Base-by-base conservation (phyloP, 2,329 filamentous ascomycete species). In the Aspergillus neoniger region DNA sequence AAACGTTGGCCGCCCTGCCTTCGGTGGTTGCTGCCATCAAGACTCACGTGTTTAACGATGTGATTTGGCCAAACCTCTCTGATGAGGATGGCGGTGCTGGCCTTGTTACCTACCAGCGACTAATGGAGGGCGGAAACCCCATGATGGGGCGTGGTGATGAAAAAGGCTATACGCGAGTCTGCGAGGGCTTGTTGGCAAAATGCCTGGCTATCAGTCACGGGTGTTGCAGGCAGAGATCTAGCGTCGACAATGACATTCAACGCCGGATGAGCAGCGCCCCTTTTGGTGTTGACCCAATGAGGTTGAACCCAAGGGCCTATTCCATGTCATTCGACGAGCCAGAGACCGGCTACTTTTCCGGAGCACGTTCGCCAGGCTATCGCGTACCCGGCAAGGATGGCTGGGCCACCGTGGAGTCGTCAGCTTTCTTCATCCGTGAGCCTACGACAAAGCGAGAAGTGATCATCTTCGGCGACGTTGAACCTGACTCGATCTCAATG, bases 11-110 rank as follows among this genome's bases (percentile, higher is more conserved):
- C 1, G 94, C 91, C 0, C 80, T 98, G 4, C 92, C 93, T 0
- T 89, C 87, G 28, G 96, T 94, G n/a, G 93, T 99, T 55, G 85
- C 91, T 49, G 93, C 94, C 0, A 88, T 99, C 76, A 98, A 96
- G 74, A 87, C 83, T 0, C 93, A 99, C 76, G 91, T 99, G 61
- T 99, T 99, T 81, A 99, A 99, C 77, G 96, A 97, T 71, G 81
- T 96, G 60, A 96, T 98, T 57, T 99, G 95, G 95, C 95, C 95
- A 0, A 99, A 99, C 68, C 80, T 99, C 41, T 96, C 92, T 0
- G 94, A 99, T 71, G 95, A 99, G 77, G 95, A 96, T 74, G 92
- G 93, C 36, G 95, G 95, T 23, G 93, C 93, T 4, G 95, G 95
- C 0, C 83, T 99, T 28, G 87, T 99, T 36, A 96, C 92, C 0